phyloP scores from a whole-genome alignment of 768 basidiomycete genomes.

The Tylopilus cervinicoccineus region DNA sequence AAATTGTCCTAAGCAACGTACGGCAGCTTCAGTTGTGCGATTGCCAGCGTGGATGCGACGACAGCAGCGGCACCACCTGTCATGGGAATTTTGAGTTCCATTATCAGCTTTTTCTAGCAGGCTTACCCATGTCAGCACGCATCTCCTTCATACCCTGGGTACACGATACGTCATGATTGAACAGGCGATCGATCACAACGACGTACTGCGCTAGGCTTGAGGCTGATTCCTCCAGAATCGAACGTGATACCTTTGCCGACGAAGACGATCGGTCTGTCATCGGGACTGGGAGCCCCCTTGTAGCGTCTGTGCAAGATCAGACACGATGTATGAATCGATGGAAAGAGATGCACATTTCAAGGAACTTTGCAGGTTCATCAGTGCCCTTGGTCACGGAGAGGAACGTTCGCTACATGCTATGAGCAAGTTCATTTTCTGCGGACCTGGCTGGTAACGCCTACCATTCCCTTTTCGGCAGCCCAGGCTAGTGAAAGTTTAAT shows the following conservation, averaged over 20 bases:
- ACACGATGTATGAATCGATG: neutral
- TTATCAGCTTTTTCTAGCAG: neutral
- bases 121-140: slow-evolving; percentile 81
- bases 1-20: slow-evolving; percentile 32
- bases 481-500: slow-evolving; percentile 45
- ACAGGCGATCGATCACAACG: neutral
- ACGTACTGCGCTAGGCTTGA: slow-evolving; percentile 71
- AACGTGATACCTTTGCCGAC: slow-evolving; percentile 92
- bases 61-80: slow-evolving; percentile 78
- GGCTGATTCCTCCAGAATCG: slow-evolving; percentile 82
- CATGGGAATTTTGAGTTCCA: neutral
- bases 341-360: slow-evolving; percentile 62
- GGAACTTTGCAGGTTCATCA: slow-evolving; percentile 78
- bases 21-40: slow-evolving; percentile 81
- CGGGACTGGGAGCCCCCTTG: slow-evolving; percentile 59
- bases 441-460: slow-evolving; percentile 22
- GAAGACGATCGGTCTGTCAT: slow-evolving; percentile 61
- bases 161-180: neutral
- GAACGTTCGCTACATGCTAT: slow-evolving; percentile 59
- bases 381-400: slow-evolving; percentile 84
- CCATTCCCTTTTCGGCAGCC: slow-evolving; percentile 85
- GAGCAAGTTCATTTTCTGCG: neutral
- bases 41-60: slow-evolving; percentile 65
- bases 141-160: slow-evolving; percentile 74
- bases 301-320: slow-evolving; percentile 54